These are phyloP conservation scores for Xylariaceae sp. DNA, from an alignment of 2,329 filamentous ascomycete species.

Conservation along the genomic window DNA sequence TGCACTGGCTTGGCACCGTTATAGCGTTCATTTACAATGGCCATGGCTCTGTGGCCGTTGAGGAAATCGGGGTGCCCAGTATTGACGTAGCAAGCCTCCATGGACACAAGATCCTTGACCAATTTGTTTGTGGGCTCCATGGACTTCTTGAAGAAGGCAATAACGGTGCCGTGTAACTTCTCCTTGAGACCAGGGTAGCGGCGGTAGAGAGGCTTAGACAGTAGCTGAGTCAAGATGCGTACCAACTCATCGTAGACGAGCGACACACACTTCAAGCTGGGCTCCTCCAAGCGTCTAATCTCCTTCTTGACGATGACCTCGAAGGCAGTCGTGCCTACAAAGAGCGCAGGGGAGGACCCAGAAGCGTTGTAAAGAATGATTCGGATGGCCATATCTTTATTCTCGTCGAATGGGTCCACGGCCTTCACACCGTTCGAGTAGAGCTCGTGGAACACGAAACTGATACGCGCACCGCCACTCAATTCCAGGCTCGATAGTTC, in stretches of 20 bases:
- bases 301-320: slow-evolving; percentile 98
- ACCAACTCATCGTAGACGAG: slow-evolving; percentile 97
- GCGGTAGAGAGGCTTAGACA: slow-evolving; percentile 84
- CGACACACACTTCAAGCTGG: slow-evolving; percentile 94
- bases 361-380: slow-evolving; percentile 98
- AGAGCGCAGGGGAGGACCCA: slow-evolving; percentile 93
- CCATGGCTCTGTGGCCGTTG: slow-evolving; percentile 96
- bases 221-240: slow-evolving; percentile 84
- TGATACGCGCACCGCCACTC: slow-evolving; percentile 95
- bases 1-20: slow-evolving; percentile 79
- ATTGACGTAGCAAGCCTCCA: slow-evolving; percentile 98
- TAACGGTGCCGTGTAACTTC: slow-evolving; percentile 91
- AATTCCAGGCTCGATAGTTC: slow-evolving; percentile 92
- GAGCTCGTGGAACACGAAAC: slow-evolving; percentile 97
- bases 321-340: slow-evolving; percentile 97
- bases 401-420: slow-evolving; percentile 92
- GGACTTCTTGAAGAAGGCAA: slow-evolving; percentile 93
- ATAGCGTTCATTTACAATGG: slow-evolving; percentile 92
- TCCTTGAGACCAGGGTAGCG: slow-evolving; percentile 94
- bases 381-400: slow-evolving; percentile 96
- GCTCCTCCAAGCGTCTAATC: slow-evolving; percentile 93
- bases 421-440: slow-evolving; percentile 98
- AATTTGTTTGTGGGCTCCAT: slow-evolving; percentile 99
- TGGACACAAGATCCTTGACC: slow-evolving; percentile 84
- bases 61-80: slow-evolving; percentile 97